These are phyloP conservation scores for Alternaria viburni DNA, from an alignment of 2,329 filamentous ascomycete species.

Conservation along the genomic window DNA sequence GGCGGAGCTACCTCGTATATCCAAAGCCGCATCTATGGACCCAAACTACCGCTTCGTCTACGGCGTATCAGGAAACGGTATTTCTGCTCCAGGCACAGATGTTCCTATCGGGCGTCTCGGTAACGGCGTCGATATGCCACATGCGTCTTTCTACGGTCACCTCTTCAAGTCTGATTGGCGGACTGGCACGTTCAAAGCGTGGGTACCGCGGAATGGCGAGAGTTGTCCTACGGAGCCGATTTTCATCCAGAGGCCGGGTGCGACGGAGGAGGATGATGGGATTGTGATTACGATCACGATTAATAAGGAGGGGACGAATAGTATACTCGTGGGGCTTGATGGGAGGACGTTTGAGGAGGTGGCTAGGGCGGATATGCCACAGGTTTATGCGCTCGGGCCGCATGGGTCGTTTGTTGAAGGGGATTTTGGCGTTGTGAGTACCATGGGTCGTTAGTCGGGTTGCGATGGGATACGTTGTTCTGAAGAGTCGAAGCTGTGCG, in stretches of 20 bases:
- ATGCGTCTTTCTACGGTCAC: neutral
- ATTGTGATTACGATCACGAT: constrained; percentile 1
- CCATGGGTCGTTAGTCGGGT: neutral
- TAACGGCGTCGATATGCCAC: neutral
- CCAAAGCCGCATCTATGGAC: neutral
- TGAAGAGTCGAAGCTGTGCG: too few species aligned
- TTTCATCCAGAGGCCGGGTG: neutral
- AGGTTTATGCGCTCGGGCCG: neutral
- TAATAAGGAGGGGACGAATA: neutral
- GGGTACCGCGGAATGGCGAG: neutral
- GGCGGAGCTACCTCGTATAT: neutral
- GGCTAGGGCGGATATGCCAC: neutral
- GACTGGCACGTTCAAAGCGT: neutral
- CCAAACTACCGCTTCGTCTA: constrained; percentile 1
- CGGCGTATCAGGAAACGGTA: neutral
- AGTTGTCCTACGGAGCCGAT: neutral
- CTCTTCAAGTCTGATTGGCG: neutral
- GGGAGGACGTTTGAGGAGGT: neutral
- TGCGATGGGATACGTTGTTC: too few species aligned
- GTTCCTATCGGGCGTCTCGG: neutral
- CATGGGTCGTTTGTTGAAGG: constrained; percentile 2
- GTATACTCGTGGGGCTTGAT: neutral
- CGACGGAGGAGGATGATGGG: neutral
- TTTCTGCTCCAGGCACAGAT: neutral
- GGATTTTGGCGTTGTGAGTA: neutral